These are phyloP conservation scores for Lasiodiplodia hormozganensis DNA, from an alignment of 2,329 filamentous ascomycete genomes.

Conservation along the genomic window DNA sequence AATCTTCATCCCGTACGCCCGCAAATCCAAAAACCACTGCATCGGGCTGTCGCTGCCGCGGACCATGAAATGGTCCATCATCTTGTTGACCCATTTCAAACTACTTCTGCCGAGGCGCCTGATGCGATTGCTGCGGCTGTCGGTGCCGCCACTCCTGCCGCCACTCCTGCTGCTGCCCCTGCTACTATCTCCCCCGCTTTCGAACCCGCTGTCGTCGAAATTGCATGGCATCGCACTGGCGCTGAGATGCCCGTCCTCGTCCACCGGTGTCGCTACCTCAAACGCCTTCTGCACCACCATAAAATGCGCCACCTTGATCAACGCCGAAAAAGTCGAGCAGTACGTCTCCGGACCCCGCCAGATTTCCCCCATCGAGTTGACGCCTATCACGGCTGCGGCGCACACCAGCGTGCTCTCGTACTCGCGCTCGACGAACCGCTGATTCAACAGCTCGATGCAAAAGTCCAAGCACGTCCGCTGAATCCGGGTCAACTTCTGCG, in stretches of 20 bases:
- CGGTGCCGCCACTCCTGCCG: not conserved
- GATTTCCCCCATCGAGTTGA: conserved; percentile 30
- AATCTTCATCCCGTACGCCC: conserved; percentile 32
- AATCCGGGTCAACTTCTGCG: conserved; percentile 32
- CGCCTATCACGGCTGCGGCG: conserved; percentile 35
- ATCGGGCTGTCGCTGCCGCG: conserved; percentile 31
- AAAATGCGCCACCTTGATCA: conserved; percentile 34
- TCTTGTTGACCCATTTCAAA: not conserved
- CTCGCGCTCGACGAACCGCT: conserved; percentile 22
- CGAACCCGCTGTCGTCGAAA: not conserved
- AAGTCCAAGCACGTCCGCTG: conserved; percentile 29
- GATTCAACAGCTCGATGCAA: conserved; percentile 27
- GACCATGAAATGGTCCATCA: conserved; percentile 33
- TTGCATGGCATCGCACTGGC: not conserved
- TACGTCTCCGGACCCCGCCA: conserved; percentile 34
- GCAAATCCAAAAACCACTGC: conserved; percentile 34
- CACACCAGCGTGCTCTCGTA: conserved; percentile 35
- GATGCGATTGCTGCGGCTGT: not conserved
- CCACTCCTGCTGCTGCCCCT: conserved; percentile 26
- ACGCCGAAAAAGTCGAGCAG: conserved; percentile 13
- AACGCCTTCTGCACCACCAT: conserved; percentile 36
- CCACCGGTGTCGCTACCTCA: conserved; percentile 25
- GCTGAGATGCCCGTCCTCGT: not conserved
- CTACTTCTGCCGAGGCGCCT: not conserved
- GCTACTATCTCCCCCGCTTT: conserved; percentile 27